Base-by-base conservation (phyloP, 192 early-diverging fungal species). In the Nowakowskiella sp. region DNA sequence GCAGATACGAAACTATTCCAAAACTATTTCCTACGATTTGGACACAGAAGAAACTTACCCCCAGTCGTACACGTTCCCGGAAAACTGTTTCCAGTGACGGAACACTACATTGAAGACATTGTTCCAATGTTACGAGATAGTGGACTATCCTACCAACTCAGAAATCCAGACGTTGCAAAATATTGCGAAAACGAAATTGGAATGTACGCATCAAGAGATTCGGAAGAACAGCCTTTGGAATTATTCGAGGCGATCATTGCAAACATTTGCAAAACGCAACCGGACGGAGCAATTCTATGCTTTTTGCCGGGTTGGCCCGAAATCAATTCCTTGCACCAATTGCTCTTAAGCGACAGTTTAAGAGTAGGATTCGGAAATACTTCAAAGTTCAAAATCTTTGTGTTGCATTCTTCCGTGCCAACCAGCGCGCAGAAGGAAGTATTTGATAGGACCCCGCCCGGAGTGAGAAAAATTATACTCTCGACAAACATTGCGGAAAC, bases 401-500 rank as follows among this genome's bases (percentile, higher is more conserved):
- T 51, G 59, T 60, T 90, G 53, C 88, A 90, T 54, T 77, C 81
- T n/a, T 71, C 68, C 2, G 55, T 90, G 21, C 80, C 85, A 2
- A 78, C 82, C 3, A 69, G 71, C 6, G 77, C 80, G 19, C 88
- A 90, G 66, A 71, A 71, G 27, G 71, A 74, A 8, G 85, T 90
- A 16, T 90, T 90, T 60, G 72, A 81, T 31, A 33, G 49, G 3
- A 70, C 80, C 1, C 72, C 77, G 4, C 44, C 45, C 1, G 73
- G 75, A 9, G 53, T 82, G 6, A 62, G 85, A 22, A 90, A 90
- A 65, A 80, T 90, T 51, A 85, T 90, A 24, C 56, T 89, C 31
- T 74, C 84, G 1, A 90, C 88, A 13, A 90, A 89, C 51, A 83
- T 90, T 56, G 86, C 88, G 3, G 88, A 90, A 57, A 90, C 88